These are phyloP conservation scores for Aquilaria yunnanensis DNA, from an alignment of 345 rosid species.

Conservation along the genomic window DNA sequence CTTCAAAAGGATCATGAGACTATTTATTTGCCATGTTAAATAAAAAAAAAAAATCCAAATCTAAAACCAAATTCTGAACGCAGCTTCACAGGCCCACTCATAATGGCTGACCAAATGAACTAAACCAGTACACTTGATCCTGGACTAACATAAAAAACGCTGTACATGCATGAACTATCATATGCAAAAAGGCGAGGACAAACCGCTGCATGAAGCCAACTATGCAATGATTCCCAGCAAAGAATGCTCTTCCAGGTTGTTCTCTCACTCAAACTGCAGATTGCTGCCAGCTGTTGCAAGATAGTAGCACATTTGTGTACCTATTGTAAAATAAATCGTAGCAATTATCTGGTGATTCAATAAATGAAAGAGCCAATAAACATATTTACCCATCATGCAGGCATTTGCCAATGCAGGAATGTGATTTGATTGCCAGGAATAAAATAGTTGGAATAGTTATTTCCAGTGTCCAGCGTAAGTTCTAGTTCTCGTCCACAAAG, in stretches of 20 bases:
- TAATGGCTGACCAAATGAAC: too few species aligned
- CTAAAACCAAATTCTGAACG: too few species aligned
- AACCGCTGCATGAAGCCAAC: conserved; percentile 86
- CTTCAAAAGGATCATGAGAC: too few species aligned
- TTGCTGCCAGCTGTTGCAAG: conserved; percentile 84
- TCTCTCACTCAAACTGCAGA: conserved; percentile 80
- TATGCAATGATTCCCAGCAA: conserved; percentile 75
- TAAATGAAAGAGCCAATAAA: background rate
- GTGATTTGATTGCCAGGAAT: background rate
- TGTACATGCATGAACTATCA: conserved; percentile 1
- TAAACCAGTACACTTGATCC: too few species aligned
- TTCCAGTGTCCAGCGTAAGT: too few species aligned
- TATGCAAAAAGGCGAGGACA: conserved; percentile 26
- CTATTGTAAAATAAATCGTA: conserved; percentile 26
- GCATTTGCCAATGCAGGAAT: background rate
- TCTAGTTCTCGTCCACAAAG: too few species aligned
- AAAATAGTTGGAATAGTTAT: too few species aligned
- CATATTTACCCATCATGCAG: background rate
- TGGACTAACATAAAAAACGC: background rate
- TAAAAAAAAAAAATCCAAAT: background rate
- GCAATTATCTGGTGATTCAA: background rate
- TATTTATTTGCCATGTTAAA: too few species aligned
- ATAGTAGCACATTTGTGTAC: conserved; percentile 86
- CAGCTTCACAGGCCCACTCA: too few species aligned
- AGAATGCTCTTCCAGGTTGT: conserved; percentile 64